Base-by-base conservation (phyloP, 257 asterid species). In the Cynanchum wilfordii region DNA sequence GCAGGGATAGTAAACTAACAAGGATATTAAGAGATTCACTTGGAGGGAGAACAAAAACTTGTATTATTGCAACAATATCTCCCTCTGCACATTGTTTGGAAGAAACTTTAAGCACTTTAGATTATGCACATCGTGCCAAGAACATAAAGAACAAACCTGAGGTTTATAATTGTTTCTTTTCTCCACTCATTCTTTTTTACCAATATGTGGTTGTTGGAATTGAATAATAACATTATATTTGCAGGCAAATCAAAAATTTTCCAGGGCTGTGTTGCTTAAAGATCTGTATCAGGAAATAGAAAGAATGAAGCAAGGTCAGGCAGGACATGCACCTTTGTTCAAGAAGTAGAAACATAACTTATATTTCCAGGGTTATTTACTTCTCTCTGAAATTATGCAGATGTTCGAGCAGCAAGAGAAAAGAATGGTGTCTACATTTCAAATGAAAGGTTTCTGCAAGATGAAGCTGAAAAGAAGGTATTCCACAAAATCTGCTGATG, bases 321-420 rank as follows among this genome's bases (percentile, higher is more conserved):
- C 30, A 13, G 19, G n/a, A n/a, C n/a, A n/a, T 73, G 60, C 69
- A 70, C 54, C 11, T 71, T 33, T 16, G 8, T 42, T 64, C 33
- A 17, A 68, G 66, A 27, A 22, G 64, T 56, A 25, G 44, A 24
- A 33, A 19, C 55, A 44, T 66, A 40, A 44, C 29, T 7, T 19
- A 25, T 4, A 54, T 24, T 16, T 5, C 1, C 27, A 56, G 17
- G 27, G 0, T 33, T 40, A 30, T 22, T 67, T 55, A 52, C 65
- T 8, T 42, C 55, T 77, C 45, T 44, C 66, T 33, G 47, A 56
- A 33, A 68, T 73, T 60, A 25, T 47, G 81, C 81, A 91, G 97
- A 91, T 84, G 85, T 91, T 83, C 88, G 86, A 77, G 97, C 96
- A 44, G 97, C 96, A 36, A 91, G 97, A 81, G 96, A 91, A 81